phyloP scores from a whole-genome alignment of 2,329 filamentous ascomycete genomes.

The Cyclaneusma minus region DNA sequence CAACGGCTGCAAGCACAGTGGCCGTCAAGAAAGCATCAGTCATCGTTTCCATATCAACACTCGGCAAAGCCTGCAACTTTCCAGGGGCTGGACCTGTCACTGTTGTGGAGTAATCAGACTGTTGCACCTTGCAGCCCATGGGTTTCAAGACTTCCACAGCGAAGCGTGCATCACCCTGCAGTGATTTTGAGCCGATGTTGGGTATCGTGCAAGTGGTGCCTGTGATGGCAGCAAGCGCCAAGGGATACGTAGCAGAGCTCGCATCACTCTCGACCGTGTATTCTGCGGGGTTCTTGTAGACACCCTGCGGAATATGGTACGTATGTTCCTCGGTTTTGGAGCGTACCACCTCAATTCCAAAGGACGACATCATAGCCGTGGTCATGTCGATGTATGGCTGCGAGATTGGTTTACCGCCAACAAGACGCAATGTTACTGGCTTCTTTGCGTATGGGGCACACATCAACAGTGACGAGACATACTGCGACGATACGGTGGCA shows the following conservation, averaged over 20 bases:
- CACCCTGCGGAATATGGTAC: slow-evolving; percentile 79
- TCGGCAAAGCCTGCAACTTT: slow-evolving; percentile 54
- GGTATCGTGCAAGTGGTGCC: slow-evolving; percentile 91
- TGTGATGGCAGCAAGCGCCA: slow-evolving; percentile 88
- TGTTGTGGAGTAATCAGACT: slow-evolving; percentile 74
- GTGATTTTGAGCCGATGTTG: slow-evolving; percentile 82
- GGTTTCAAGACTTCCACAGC: slow-evolving; percentile 77
- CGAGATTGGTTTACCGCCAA: slow-evolving; percentile 95
- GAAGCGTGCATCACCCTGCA: slow-evolving; percentile 91
- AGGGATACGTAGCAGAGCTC: slow-evolving; percentile 90
- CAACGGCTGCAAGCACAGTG: slow-evolving; percentile 81
- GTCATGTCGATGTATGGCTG: slow-evolving; percentile 99
- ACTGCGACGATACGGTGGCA: slow-evolving; percentile 96
- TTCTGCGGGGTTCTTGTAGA: slow-evolving; percentile 68
- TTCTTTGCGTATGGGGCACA: slow-evolving; percentile 93
- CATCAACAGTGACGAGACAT: slow-evolving; percentile 93
- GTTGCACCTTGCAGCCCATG: slow-evolving; percentile 86
- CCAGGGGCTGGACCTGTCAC: slow-evolving; percentile 77
- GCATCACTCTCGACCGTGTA: slow-evolving; percentile 95
- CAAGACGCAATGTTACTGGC: slow-evolving; percentile 74
- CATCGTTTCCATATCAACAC: slow-evolving; percentile 98
- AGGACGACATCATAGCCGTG: slow-evolving; percentile 89
- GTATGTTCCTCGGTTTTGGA: slow-evolving; percentile 73
- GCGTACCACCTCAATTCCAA: slow-evolving; percentile 67
- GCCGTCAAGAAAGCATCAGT: slow-evolving; percentile 96